Evolutionary conservation across 2,329 filamentous ascomycete species (phyloP), one percentile per base, ranked within the genome.

Genomic region (Pestalotiopsis sp.): DNA sequence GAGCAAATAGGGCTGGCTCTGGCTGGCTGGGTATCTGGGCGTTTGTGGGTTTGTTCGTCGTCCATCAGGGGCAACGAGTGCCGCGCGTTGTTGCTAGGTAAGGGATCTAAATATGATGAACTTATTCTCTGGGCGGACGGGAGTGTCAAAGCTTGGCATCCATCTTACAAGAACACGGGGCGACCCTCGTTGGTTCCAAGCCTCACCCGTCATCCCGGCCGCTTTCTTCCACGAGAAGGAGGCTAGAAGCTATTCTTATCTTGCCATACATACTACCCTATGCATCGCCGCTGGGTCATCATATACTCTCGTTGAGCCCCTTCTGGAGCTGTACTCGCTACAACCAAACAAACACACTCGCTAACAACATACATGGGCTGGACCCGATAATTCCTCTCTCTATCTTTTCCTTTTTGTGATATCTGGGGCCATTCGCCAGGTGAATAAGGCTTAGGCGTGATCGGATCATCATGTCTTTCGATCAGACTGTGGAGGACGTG

Each of bases 401-500:
- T 59, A 5, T 12, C 9, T 36, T n/a, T n/a, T 36, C 23, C 11
- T 59, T 52, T n/a, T 52, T 20, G n/a, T 49, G 31, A 49, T 49
- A 49, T 49, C 41, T 49, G 41, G 41, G 13, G 41, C n/a, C 41
- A 13, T 49, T 52, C 17, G 17, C 6, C 20, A 9, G 45, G 45
- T 52, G 45, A 52, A 52, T 9, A 36, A 36, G 31, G 31, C 31
- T 36, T 36, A 9, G 31, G 31, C 31, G 20, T 52, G 17, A 7
- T 59, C 12, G 6, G 57, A 14, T 63, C 23, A 63, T 27, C n/a
- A 63, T 65, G 62, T 45, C 38, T 14, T 52, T 49, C 62, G 62
- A 65, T 39, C n/a, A 36, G 41, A 65, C 62, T 52, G 31, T 62
- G 36, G 59, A 62, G 27, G 59, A 62, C 4, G 59, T 36, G 27